phyloP scores from a whole-genome alignment of 116 monocot species.

The Trichopus zeylanicus region DNA sequence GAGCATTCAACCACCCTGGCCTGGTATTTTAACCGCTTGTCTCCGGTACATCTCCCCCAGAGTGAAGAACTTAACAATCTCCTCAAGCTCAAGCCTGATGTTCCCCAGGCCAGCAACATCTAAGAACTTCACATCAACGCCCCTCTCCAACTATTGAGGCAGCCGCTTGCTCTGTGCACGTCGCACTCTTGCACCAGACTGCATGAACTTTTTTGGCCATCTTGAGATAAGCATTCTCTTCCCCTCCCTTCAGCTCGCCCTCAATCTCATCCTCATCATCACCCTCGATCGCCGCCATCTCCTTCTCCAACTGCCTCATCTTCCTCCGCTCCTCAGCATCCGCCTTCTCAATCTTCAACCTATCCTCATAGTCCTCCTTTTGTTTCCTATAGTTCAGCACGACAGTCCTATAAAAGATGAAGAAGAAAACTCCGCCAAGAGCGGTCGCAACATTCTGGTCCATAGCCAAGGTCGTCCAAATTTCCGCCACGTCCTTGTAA shows the following conservation, averaged over 20 bases:
- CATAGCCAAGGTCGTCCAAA: conserved; percentile 54
- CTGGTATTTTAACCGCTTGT: conserved; percentile 81
- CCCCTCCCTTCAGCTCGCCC: conserved; percentile 27
- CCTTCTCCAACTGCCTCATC: conserved; percentile 63
- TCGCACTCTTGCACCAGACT: conserved; percentile 71
- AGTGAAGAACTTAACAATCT: conserved; percentile 90
- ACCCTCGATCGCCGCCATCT: conserved; percentile 49
- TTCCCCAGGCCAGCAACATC: conserved; percentile 93
- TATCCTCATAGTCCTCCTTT: conserved; percentile 80
- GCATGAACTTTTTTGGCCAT: conserved; percentile 83
- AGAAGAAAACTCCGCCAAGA: conserved; percentile 54
- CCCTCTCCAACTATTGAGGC: conserved; percentile 71
- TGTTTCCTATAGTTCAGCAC: conserved; percentile 73
- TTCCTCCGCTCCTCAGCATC: conserved; percentile 82
- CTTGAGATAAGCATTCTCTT: conserved; percentile 65
- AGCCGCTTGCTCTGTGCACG: conserved; percentile 41
- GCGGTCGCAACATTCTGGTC: conserved; percentile 47
- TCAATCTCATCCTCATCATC: conserved; percentile 36
- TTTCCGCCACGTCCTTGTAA: conserved; percentile 40
- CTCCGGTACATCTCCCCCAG: conserved; percentile 75
- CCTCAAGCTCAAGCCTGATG: conserved; percentile 83
- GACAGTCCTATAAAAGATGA: conserved; percentile 66
- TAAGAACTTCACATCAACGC: conserved; percentile 63
- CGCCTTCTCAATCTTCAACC: conserved; percentile 76
- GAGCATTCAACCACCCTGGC: conserved; percentile 13